Evolutionary conservation across 1,139 yeast genomes (phyloP).

Genomic region (Nakaseomyces uthaithaninus): DNA sequence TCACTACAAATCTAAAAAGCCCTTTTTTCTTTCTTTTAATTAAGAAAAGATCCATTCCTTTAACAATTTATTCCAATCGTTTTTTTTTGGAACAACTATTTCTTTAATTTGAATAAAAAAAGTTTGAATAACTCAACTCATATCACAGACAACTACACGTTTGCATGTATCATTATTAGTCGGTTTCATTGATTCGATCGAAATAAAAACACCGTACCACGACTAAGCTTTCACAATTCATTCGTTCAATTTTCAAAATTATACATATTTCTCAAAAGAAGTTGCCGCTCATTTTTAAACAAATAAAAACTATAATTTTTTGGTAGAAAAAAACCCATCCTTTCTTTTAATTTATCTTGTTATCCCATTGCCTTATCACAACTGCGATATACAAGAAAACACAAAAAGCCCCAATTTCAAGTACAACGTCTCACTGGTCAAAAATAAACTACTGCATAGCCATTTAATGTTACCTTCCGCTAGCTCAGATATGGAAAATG

Average conservation of each 20-base stretch:
- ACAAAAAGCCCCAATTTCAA: too few species aligned
- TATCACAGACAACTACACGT: too few species aligned
- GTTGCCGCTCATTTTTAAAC: neutral
- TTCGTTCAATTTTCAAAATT: neutral
- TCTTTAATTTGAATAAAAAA: neutral
- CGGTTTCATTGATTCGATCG: too few species aligned
- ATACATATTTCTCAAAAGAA: neutral
- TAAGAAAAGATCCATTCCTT: constrained; percentile 31
- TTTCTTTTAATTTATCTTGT: neutral
- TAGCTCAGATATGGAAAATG: constrained; percentile 10
- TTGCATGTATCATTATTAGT: too few species aligned
- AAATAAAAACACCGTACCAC: too few species aligned
- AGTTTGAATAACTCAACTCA: neutral
- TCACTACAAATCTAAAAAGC: neutral
- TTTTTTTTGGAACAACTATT: too few species aligned
- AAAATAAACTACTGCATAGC: neutral
- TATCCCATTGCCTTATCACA: neutral
- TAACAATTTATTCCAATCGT: constrained; percentile 21
- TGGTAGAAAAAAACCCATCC: constrained; percentile 4
- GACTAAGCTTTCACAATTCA: neutral
- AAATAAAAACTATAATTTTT: neutral
- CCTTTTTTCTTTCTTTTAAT: constrained; percentile 4
- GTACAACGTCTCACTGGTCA: too few species aligned
- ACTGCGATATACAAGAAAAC: too few species aligned
- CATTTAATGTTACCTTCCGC: constrained; percentile 42